Conservation (phyloP, 176 grass and related monocot species). For the Hsuehochloa calcarea region DNA sequence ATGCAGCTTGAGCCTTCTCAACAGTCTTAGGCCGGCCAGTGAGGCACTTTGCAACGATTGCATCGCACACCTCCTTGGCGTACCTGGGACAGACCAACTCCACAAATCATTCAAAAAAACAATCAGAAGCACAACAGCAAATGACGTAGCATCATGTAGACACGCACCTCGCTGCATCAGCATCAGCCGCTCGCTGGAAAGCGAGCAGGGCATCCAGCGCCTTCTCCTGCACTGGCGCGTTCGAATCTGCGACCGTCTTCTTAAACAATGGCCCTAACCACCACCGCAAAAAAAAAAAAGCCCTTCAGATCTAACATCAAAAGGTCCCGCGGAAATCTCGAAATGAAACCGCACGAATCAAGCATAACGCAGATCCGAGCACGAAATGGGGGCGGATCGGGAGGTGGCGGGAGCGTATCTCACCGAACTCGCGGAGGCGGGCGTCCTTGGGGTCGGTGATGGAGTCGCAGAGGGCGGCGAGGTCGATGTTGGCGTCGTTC, state of each 20-base stretch:
- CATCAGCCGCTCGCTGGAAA: slow-evolving; percentile 84
- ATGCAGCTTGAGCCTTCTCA: slow-evolving; percentile 86
- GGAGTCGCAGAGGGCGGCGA: slow-evolving; percentile 75
- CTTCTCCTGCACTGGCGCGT: slow-evolving; percentile 97
- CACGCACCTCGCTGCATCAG: slow-evolving; percentile 71
- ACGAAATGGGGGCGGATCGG: slow-evolving; percentile 26
- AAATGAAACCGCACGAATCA: slow-evolving; percentile 17
- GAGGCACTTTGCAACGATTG: slow-evolving; percentile 90
- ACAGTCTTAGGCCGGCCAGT: slow-evolving; percentile 98
- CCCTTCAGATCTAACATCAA: slow-evolving; percentile 52
- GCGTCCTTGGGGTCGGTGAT: slow-evolving; percentile 97
- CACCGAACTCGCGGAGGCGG: slow-evolving; percentile 92
- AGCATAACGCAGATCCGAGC: slow-evolving; percentile 37
- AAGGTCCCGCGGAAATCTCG: not conserved
- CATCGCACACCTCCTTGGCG: slow-evolving; percentile 93
- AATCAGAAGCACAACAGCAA: slow-evolving; percentile 6
- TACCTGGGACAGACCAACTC: slow-evolving; percentile 46
- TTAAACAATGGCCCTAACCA: slow-evolving; percentile 83
- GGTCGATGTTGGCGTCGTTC: slow-evolving; percentile 98
- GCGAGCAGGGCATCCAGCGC: slow-evolving; percentile 86
- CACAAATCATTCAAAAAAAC: slow-evolving; percentile 19
- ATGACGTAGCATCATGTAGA: not conserved
- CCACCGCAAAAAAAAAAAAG: slow-evolving; percentile 15
- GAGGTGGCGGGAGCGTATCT: slow-evolving; percentile 17
- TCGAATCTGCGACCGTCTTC: slow-evolving; percentile 93